These are phyloP conservation scores for Crataegus laevigata DNA, from an alignment of 306 rosid species.

Conservation along the genomic window DNA sequence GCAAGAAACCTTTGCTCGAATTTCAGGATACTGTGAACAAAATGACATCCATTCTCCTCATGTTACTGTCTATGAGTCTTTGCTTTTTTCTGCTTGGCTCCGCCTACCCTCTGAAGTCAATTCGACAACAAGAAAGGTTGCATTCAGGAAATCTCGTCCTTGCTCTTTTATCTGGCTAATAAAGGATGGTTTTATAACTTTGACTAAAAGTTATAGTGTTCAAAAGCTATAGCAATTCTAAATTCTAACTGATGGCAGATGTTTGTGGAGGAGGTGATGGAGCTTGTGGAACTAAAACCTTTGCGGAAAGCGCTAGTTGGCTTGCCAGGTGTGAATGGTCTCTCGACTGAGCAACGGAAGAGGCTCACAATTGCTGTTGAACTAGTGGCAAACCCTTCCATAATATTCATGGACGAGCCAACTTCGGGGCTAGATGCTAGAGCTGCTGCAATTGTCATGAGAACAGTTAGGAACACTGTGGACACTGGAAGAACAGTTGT, in stretches of 20 bases:
- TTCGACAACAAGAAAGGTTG: constrained; percentile 46
- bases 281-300: constrained; percentile 40
- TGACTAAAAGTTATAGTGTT: background rate
- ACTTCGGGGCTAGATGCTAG: constrained; percentile 56
- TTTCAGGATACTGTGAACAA: constrained; percentile 93
- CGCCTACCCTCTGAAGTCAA: constrained; percentile 50
- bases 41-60: constrained; percentile 80
- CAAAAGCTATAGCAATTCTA: background rate
- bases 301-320: constrained; percentile 39
- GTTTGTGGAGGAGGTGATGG: constrained; percentile 12
- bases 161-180: background rate
- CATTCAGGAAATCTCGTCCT: background rate
- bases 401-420: constrained; percentile 57
- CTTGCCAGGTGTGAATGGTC: constrained; percentile 45
- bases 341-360: constrained; percentile 47
- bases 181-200: background rate
- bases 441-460: constrained; percentile 54
- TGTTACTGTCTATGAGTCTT: constrained; percentile 65
- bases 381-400: constrained; percentile 51
- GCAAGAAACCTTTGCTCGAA: constrained; percentile 84
- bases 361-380: constrained; percentile 54
- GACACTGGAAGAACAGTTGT: no score
- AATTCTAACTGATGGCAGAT: constrained; percentile 12
- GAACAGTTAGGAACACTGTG: no score
- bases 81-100: constrained; percentile 75